Conservation (phyloP, 2,329 filamentous ascomycete genomes). For the Hypoxylon sp. region DNA sequence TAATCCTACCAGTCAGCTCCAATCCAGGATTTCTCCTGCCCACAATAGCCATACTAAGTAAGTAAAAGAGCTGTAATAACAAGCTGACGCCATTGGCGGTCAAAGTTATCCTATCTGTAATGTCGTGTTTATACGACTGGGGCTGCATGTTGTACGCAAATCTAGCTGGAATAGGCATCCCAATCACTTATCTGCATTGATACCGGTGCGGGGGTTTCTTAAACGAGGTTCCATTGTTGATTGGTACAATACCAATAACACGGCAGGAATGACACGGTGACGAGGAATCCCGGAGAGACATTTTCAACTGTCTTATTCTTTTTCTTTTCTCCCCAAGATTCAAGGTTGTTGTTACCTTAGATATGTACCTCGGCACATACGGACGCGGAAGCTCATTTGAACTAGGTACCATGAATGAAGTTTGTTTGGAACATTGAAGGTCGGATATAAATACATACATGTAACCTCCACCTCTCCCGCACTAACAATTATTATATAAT, state of each 20-base stretch:
- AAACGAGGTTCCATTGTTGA: slow-evolving; percentile 11
- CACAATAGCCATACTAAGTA: slow-evolving; percentile 23
- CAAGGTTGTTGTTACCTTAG: background rate
- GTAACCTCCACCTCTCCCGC: too few species aligned
- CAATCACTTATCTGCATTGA: slow-evolving; percentile 44
- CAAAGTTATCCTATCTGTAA: slow-evolving; percentile 34
- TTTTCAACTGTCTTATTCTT: background rate
- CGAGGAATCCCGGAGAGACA: slow-evolving; percentile 10
- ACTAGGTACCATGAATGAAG: too few species aligned
- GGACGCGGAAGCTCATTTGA: too few species aligned
- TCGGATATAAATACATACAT: too few species aligned
- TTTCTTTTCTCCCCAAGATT: background rate
- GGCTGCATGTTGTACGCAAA: slow-evolving; percentile 20
- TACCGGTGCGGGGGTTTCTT: slow-evolving; percentile 31
- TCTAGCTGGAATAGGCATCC: slow-evolving; percentile 51
- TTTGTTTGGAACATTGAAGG: too few species aligned
- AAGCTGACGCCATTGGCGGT: slow-evolving; percentile 42
- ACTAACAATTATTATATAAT: too few species aligned
- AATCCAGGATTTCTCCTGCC: slow-evolving; percentile 16
- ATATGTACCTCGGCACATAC: background rate
- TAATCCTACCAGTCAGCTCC: slow-evolving; percentile 19
- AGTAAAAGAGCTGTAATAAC: slow-evolving; percentile 31
- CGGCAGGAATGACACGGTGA: background rate
- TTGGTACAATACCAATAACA: background rate
- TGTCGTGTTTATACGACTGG: slow-evolving; percentile 20